These are phyloP conservation scores for Avena insularis DNA, from an alignment of 176 grass and related monocot species.

Conservation along the genomic window DNA sequence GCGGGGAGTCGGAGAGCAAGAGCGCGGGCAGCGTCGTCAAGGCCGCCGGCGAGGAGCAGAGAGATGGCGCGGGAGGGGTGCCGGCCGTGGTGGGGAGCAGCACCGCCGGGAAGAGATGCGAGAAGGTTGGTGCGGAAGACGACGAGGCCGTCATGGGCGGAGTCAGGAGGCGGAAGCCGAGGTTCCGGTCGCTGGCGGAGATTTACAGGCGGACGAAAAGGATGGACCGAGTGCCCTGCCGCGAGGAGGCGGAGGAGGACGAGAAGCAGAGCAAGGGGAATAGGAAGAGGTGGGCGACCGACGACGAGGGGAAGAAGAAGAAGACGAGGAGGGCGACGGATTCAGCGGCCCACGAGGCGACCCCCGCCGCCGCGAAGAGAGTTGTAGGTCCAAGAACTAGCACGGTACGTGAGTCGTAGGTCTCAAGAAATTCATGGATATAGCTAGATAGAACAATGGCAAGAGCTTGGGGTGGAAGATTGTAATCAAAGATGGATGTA, in stretches of 20 bases:
- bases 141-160: conserved; percentile 27
- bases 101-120: not conserved
- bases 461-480: not conserved
- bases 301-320: not conserved
- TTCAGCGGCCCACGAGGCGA: not conserved
- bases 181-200: conserved; percentile 51
- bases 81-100: conserved; percentile 34
- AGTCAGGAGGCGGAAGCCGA: conserved; percentile 29
- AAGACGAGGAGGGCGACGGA: not conserved
- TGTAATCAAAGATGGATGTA: not conserved
- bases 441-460: not conserved
- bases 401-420: not conserved
- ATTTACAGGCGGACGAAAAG: conserved; percentile 40
- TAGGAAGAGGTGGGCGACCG: not conserved
- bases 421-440: not conserved
- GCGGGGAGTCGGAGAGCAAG: conserved; percentile 23
- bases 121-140: not conserved
- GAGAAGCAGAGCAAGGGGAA: not conserved
- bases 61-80: not conserved
- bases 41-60: not conserved
- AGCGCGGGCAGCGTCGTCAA: conserved; percentile 21
- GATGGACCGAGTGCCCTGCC: not conserved
- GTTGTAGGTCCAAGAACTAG: not conserved
- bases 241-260: not conserved
- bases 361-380: not conserved